Base-by-base conservation (phyloP, 805 yeast genomes). In the Phaffomyces thermotolerans region DNA sequence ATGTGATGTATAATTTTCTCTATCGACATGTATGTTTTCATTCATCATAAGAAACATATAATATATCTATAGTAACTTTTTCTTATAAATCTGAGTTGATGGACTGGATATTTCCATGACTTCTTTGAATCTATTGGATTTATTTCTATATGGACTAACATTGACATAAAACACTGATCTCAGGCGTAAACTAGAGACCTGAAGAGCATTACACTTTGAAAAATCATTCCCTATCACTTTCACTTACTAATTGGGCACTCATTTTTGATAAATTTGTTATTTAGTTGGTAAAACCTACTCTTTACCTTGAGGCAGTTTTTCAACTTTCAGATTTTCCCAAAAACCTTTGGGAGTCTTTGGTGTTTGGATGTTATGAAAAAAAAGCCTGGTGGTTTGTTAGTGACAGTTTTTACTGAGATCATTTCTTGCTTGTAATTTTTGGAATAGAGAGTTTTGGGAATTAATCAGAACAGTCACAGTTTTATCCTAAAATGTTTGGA, bases 181-280 rank as follows among this genome's bases (percentile, higher is more conserved):
- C 4, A 9, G 13, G 4, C 12, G 12, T 8, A 8, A 27, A 27
- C 14, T 27, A 1, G 29, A 27, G 6, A 6, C 13, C 13, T 27
- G 13, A 27, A 27, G 14, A 27, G 13, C 29, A 27, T 8, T 12
- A 33, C 43, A 35, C 40, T 32, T 25, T 4, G 17, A 12, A 12
- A 22, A 12, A 29, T 24, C 32, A 8, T 39, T 23, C 18, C 17
- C 20, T 20, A 14, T 8, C 34, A 13, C 35, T 22, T 22, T 36
- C 48, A 58, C 63, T 50, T 49, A 58, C 63, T 52, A 57, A 54
- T 58, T 57, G 63, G 51, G 63, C 59, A 54, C 58, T 56, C 63
- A 58, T 58, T 53, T 53, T 44, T 35, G 47, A 43, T 41, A 40
- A 35, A 35, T 32, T 46, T 45, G 33, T 25, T 45, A 39, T 35